These are phyloP conservation scores for Tylopilus rubrobrunneus DNA, from an alignment of 768 basidiomycete genomes.

Conservation along the genomic window DNA sequence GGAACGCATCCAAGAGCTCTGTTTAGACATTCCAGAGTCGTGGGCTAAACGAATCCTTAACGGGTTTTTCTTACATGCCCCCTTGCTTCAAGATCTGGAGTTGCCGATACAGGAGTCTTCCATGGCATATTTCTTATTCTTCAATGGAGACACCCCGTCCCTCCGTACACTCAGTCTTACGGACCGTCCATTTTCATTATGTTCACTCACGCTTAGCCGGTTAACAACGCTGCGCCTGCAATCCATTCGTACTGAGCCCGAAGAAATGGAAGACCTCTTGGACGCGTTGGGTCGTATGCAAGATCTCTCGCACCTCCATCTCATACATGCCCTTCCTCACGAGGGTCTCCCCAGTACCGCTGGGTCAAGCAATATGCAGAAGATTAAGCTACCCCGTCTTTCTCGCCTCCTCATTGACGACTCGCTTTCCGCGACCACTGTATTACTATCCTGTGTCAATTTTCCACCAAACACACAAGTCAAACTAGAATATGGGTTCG, in stretches of 20 bases:
- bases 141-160: background rate
- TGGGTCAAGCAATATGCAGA: background rate
- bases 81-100: background rate
- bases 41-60: background rate
- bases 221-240: conserved; percentile 36
- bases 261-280: conserved; percentile 27
- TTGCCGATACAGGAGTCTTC: background rate
- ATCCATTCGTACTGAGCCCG: conserved; percentile 17
- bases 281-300: conserved; percentile 32
- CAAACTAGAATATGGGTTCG: too few species aligned
- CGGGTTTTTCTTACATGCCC: background rate
- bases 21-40: background rate
- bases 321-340: conserved; percentile 29
- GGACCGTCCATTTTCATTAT: background rate
- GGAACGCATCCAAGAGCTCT: background rate
- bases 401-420: conserved; percentile 3
- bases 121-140: background rate
- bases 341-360: background rate
- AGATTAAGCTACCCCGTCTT: conserved; percentile 1
- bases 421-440: background rate
- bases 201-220: conserved; percentile 2
- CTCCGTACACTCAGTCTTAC: background rate
- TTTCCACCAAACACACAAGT: too few species aligned
- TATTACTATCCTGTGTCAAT: too few species aligned
- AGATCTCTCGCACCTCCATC: conserved; percentile 28